Percentiles rank a stretch among this genome's conserved stretches.
Evolutionary conservation across 805 yeast species (phyloP).

Genomic region (Ogataea minuta): DNA sequence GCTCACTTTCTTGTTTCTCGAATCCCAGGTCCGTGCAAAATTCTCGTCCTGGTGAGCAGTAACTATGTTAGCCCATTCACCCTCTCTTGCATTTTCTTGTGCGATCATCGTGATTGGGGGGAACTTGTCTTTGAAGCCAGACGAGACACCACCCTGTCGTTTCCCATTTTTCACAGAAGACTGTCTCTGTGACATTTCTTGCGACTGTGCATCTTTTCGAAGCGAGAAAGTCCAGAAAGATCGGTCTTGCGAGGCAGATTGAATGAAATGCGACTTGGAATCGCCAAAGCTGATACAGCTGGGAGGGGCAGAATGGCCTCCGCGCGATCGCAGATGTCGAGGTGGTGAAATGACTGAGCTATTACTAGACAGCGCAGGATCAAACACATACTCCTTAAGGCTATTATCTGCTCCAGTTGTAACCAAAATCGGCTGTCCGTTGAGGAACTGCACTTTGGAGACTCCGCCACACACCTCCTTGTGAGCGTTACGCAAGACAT

Average conservation of each 20-base stretch:
- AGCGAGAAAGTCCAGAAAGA: constrained; percentile 90
- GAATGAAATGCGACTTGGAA: constrained; percentile 71
- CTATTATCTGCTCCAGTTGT: constrained; percentile 91
- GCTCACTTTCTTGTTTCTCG: constrained; percentile 76
- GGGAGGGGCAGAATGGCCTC: constrained; percentile 97
- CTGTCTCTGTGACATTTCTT: constrained; percentile 80
- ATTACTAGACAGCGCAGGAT: constrained; percentile 76
- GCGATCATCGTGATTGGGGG: constrained; percentile 74
- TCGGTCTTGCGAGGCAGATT: constrained; percentile 83
- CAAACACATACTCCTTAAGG: constrained; percentile 87
- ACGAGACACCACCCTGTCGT: constrained; percentile 54
- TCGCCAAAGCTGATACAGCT: constrained; percentile 70
- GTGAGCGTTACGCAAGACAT: constrained; percentile 71
- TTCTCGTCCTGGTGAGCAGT: constrained; percentile 84
- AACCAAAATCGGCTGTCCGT: constrained; percentile 88
- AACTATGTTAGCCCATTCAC: constrained; percentile 90
- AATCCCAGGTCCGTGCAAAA: constrained; percentile 90
- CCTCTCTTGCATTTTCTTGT: constrained; percentile 69
- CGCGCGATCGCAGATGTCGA: constrained; percentile 85
- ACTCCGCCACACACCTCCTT: constrained; percentile 75
- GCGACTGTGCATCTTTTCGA: constrained; percentile 95
- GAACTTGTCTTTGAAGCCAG: constrained; percentile 61
- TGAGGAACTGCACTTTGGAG: constrained; percentile 66
- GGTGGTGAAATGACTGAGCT: constrained; percentile 79
- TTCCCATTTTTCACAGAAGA: constrained; percentile 42